phyloP scores from a whole-genome alignment of 164 flowering plant species.

The Vitis amurensis region DNA sequence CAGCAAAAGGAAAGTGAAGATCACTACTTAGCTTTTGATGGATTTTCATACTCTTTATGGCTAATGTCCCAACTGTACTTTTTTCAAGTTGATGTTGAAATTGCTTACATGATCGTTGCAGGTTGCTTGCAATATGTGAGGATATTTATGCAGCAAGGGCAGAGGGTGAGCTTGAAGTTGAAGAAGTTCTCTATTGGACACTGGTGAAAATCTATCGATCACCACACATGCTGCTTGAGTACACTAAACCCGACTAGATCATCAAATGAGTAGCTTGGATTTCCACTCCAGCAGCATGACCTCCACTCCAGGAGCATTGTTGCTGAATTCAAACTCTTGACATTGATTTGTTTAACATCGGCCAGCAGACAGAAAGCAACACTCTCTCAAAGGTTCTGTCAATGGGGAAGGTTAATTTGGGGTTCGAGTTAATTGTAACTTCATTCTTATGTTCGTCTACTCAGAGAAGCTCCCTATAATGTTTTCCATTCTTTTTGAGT shows the following conservation, averaged over 20 bases:
- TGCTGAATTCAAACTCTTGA: neutral
- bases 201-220: slow-evolving; percentile 79
- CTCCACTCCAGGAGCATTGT: too few relatives aligned
- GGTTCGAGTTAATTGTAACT: too few relatives aligned
- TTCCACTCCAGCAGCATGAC: too few relatives aligned
- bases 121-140: slow-evolving; percentile 83
- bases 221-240: slow-evolving; percentile 88
- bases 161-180: slow-evolving; percentile 86
- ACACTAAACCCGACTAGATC: slow-evolving; percentile 65
- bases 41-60: too few relatives aligned
- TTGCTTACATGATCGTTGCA: slow-evolving; percentile 17
- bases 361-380: neutral
- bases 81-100: neutral
- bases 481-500: neutral
- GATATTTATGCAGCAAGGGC: slow-evolving; percentile 91
- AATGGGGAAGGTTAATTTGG: neutral
- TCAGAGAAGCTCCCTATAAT: neutral
- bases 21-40: too few relatives aligned
- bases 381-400: neutral
- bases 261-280: neutral
- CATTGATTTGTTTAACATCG: neutral
- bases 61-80: neutral
- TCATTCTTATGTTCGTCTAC: neutral
- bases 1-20: too few relatives aligned
- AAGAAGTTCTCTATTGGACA: slow-evolving; percentile 90